Base-by-base conservation (phyloP, 2,329 filamentous ascomycete genomes). In the Kalmusia sp. region DNA sequence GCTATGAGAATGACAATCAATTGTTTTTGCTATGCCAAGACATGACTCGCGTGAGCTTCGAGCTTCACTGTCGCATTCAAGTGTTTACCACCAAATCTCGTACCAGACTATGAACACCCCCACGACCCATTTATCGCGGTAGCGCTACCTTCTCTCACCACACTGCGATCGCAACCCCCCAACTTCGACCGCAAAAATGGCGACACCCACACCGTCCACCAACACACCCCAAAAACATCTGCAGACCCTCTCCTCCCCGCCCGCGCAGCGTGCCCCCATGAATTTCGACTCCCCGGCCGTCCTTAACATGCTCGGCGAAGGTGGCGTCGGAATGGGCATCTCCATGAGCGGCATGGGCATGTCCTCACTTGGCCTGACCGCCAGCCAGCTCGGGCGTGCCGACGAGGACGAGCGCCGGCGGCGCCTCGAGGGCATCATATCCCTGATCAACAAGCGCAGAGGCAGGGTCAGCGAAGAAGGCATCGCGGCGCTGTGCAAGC, bases 391-490 rank as follows among this genome's bases (percentile, higher is more conserved):
- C 63, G 71, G 73, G 4, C 70, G 76, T 39, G 76, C 77, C 46
- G 81, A 83, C 57, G 82, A 84, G 52, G 81, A 83, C 39, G 82
- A 84, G 61, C 70, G 79, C 59, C 73, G 76, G 58, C 73, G 77
- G 43, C 78, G 77, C 47, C 86, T 82, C 28, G 87, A 85, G 38
- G 79, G 77, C 50, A 90, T 84, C 11, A 85, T 91, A 58, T 84
- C 85, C 37, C 86, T 78, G 61, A 86, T 93, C 52, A 87, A 84
- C 14, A 84, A 81, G 56, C 88, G 83, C 66, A 90, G 86, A 57
- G 88, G 88, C 3, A 77, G 87, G 34, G 86, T 93, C 31, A 91
- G 89, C 61, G 88, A 91, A 65, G 86, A 89, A 25, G 89, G 89
- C 2, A 79, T 95, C n/a, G 86, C 90, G 70, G 82, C 89, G 49